phyloP scores from a whole-genome alignment of 2,329 filamentous ascomycete species.

The Juglanconis juglandina region DNA sequence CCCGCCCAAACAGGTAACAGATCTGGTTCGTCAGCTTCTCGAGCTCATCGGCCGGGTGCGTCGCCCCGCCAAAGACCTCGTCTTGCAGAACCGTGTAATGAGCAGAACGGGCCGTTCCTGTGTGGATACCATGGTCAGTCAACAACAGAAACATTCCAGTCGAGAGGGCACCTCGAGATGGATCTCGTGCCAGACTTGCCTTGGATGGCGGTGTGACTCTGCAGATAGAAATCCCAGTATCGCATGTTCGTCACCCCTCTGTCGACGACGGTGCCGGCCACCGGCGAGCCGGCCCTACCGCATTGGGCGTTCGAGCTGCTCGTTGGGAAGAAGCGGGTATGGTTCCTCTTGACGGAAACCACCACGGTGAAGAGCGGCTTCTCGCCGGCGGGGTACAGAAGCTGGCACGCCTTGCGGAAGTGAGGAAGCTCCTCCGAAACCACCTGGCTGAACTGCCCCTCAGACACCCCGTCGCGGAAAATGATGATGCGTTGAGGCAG shows the following conservation, averaged over 20 bases:
- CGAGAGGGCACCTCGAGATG: too few relatives aligned
- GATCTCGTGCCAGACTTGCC: constrained; percentile 37
- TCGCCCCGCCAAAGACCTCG: constrained; percentile 61
- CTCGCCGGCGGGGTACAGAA: constrained; percentile 23
- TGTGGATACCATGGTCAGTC: too few relatives aligned
- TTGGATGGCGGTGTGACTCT: constrained; percentile 73
- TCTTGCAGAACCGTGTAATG: constrained; percentile 76
- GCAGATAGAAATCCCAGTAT: constrained; percentile 82
- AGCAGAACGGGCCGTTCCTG: constrained; percentile 67
- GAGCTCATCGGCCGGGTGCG: constrained; percentile 62
- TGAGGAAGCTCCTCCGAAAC: constrained; percentile 64
- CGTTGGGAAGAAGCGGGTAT: constrained; percentile 78
- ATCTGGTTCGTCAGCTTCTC: constrained; percentile 73
- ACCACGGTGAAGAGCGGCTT: constrained; percentile 67
- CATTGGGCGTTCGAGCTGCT: constrained; percentile 23
- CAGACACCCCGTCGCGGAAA: constrained; percentile 86
- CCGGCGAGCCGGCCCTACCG: constrained; percentile 53
- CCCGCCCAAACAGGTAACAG: constrained; percentile 79
- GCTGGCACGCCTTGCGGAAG: constrained; percentile 62
- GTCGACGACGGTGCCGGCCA: constrained; percentile 78
- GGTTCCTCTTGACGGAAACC: constrained; percentile 83
- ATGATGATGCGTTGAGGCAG: constrained; percentile 65
- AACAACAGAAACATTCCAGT: too few relatives aligned
- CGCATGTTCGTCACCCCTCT: constrained; percentile 72
- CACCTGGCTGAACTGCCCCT: constrained; percentile 73